Evolutionary conservation across 2,329 filamentous ascomycete genomes (phyloP), one percentile per base, ranked within the genome.

Genomic region (Cytospora piceicola): DNA sequence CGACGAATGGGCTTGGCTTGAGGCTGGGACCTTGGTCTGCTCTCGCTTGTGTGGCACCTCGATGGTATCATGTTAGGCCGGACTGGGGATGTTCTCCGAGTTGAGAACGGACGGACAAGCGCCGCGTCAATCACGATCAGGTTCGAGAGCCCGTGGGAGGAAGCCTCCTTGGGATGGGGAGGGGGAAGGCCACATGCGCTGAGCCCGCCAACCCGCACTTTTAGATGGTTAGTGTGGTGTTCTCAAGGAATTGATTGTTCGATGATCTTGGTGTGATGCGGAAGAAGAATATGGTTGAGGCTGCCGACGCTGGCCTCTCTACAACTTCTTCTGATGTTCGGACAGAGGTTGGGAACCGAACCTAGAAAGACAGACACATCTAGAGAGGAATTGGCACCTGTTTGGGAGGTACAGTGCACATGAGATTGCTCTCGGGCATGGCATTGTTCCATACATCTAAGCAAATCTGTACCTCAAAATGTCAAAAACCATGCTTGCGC

Each of bases 391-490:
- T 49, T n/a, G 4, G n/a, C 15, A 22, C 24, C 9, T 22, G 11
- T 22, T 24, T n/a, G 34, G 34, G 12, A 49, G 46, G 46, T 22
- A 49, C 9, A 24, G 3, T 49, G 46, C 46, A 49, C 11, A n/a
- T 6, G 46, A 49, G n/a, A 24, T 8, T 14, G 39, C 4, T 8
- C 39, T 22, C 8, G 12, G 53, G 42, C 22, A n/a, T 55, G 46
- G 51, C 22, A 52, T 63, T 39, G 22, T 17, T 20, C 30, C 20
- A 42, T 63, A 63, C 51, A 57, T 54, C 39, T 57, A 57, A 63
- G 52, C 24, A 57, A 42, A 39, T 30, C 27, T 36, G 39, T 57
- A 57, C 55, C 9, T 12, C 14, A 22, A 6, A 49, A n/a, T 49
- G 11, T 49, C 22, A 20, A 14, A 22, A 3, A 9, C 22, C 24